A percentile compares a stretch with the other conserved stretches of the same genome.
These are phyloP conservation scores for Stereum hirsutum DNA, from an alignment of 1,284 basidiomycete species.

Conservation along the genomic window DNA sequence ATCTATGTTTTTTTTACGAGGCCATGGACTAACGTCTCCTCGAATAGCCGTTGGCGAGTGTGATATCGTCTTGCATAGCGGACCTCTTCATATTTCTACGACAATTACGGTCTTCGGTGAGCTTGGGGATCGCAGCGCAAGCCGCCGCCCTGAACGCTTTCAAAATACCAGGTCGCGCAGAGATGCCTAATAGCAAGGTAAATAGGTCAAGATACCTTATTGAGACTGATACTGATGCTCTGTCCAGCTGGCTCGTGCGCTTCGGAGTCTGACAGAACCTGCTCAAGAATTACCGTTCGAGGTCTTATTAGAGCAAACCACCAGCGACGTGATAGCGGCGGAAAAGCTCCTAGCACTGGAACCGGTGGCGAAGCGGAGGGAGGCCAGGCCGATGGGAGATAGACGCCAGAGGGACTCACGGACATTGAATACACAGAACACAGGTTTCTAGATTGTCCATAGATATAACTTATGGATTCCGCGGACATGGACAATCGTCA, in stretches of 20 bases:
- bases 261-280: slow-evolving; percentile 10
- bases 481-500: not conserved
- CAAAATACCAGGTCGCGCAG: slow-evolving; percentile 15
- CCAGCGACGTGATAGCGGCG: slow-evolving; percentile 10
- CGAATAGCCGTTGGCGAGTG: slow-evolving; percentile 42
- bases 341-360: slow-evolving; percentile 13
- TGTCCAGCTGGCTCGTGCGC: slow-evolving; percentile 7
- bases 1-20: not conserved
- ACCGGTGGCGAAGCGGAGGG: slow-evolving; percentile 3
- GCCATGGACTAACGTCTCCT: not conserved
- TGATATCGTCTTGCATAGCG: slow-evolving; percentile 50
- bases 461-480: not conserved
- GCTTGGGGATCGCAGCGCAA: slow-evolving; percentile 42
- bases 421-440: not conserved
- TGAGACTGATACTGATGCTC: not conserved
- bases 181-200: slow-evolving; percentile 11
- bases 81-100: slow-evolving; percentile 58
- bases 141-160: slow-evolving; percentile 39
- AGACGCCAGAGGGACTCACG: slow-evolving; percentile 9
- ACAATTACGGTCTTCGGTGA: slow-evolving; percentile 42
- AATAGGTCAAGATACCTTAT: not conserved
- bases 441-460: not conserved
- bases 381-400: slow-evolving; percentile 1
- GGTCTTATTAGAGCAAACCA: slow-evolving; percentile 10
- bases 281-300: slow-evolving; percentile 7